Percentiles rank a stretch among this genome's conserved stretches.
Conservation (phyloP, 176 grass and related monocot species). For the Alopecurus myosuroides region DNA sequence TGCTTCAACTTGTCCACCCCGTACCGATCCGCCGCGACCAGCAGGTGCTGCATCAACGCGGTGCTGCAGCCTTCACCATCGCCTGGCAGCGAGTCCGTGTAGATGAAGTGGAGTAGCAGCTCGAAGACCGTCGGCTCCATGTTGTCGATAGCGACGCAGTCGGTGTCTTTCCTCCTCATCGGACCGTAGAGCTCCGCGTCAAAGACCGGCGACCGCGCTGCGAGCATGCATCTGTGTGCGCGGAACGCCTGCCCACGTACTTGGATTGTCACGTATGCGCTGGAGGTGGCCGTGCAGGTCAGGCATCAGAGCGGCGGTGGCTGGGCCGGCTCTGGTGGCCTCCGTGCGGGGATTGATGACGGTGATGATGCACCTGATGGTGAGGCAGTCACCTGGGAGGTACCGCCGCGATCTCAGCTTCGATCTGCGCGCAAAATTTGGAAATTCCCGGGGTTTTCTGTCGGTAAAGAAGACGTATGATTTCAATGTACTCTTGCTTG, state of each 20-base stretch:
- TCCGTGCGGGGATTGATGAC: neutral
- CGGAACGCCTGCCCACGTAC: neutral
- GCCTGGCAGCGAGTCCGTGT: conserved; percentile 3
- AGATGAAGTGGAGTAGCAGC: conserved; percentile 22
- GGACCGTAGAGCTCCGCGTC: neutral
- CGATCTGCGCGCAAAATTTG: neutral
- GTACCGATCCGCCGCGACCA: conserved; percentile 29
- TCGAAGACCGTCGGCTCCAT: conserved; percentile 16
- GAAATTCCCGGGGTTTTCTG: neutral
- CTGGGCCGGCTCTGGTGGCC: neutral
- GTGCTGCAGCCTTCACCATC: neutral
- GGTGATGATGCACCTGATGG: neutral
- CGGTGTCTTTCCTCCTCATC: neutral
- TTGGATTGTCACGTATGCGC: neutral
- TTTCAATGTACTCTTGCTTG: neutral
- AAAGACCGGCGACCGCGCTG: conserved; percentile 12
- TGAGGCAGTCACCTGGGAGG: neutral
- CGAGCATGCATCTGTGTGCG: neutral
- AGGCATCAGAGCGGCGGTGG: neutral
- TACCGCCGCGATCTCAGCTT: neutral
- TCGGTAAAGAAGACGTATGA: neutral
- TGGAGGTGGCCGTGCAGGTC: neutral
- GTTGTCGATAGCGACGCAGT: neutral
- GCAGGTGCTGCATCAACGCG: conserved; percentile 4
- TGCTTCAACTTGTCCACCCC: conserved; percentile 13